phyloP scores from a whole-genome alignment of 1,139 yeast species.

The Arxiozyma bovina region DNA sequence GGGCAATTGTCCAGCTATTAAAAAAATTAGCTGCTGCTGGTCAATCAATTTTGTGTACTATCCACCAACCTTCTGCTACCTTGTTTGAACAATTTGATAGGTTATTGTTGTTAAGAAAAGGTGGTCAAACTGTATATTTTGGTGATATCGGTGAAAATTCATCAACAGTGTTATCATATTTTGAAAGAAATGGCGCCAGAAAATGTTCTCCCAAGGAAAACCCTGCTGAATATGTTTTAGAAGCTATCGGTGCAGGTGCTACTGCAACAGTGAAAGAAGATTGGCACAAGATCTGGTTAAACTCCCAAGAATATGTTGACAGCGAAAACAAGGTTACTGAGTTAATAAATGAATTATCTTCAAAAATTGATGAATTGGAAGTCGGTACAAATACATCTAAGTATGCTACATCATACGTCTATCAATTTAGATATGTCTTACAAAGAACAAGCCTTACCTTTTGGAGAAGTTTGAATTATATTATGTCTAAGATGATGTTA shows the following conservation, averaged over 20 bases:
- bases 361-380: conserved; percentile 8
- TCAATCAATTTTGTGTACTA: conserved; percentile 48
- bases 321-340: conserved; percentile 24
- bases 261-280: conserved; percentile 38
- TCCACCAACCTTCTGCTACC: conserved; percentile 54
- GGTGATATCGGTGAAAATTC: conserved; percentile 52
- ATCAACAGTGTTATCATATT: conserved; percentile 38
- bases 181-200: conserved; percentile 47
- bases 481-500: conserved; percentile 37
- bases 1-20: conserved; percentile 43
- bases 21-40: conserved; percentile 42
- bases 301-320: conserved; percentile 32
- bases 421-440: conserved; percentile 34
- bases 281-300: conserved; percentile 43
- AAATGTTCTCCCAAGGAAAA: conserved; percentile 43
- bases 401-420: conserved; percentile 36
- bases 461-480: conserved; percentile 40
- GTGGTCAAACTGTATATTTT: conserved; percentile 54
- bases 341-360: conserved; percentile 18
- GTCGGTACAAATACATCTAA: conserved; percentile 13
- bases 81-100: conserved; percentile 43
- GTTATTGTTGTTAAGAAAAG: conserved; percentile 37
- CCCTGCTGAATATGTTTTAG: conserved; percentile 53
- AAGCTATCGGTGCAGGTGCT: conserved; percentile 57
- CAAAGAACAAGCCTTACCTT: conserved; percentile 35